Evolutionary conservation across 2,329 filamentous ascomycete genomes (phyloP).

Genomic region (Colletotrichum cordylinicola): DNA sequence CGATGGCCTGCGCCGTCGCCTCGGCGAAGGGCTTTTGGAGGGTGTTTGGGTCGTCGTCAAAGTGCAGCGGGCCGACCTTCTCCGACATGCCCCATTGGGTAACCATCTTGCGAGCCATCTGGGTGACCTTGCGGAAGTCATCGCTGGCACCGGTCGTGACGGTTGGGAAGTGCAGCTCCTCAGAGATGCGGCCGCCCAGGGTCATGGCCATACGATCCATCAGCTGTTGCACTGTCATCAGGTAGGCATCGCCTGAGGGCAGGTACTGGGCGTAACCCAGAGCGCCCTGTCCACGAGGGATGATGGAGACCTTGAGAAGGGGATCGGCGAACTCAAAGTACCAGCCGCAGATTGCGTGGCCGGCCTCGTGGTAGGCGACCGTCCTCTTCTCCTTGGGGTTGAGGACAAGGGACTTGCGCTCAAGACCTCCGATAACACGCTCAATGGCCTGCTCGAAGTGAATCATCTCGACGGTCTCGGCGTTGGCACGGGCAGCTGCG

Average conservation of each 20-base stretch:
- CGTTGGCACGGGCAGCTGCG: constrained; percentile 81
- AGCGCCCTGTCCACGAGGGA: constrained; percentile 91
- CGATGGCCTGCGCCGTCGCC: constrained; percentile 89
- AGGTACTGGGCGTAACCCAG: constrained; percentile 97
- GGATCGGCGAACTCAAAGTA: constrained; percentile 97
- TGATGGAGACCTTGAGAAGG: constrained; percentile 97
- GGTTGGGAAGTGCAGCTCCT: constrained; percentile 95
- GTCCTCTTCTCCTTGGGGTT: constrained; percentile 93
- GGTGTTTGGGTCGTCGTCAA: constrained; percentile 81
- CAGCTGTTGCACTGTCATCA: constrained; percentile 94
- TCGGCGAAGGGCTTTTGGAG: constrained; percentile 96
- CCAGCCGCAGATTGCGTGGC: constrained; percentile 98
- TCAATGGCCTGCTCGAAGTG: constrained; percentile 99
- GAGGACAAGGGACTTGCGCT: constrained; percentile 96
- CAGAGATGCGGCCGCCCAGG: constrained; percentile 90
- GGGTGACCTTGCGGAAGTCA: constrained; percentile 98
- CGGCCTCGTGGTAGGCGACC: constrained; percentile 97
- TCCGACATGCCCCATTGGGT: constrained; percentile 99
- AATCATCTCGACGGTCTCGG: constrained; percentile 80
- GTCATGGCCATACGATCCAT: constrained; percentile 99
- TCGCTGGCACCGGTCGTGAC: constrained; percentile 95
- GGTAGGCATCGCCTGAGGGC: constrained; percentile 88
- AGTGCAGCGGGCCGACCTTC: constrained; percentile 92
- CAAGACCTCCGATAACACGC: constrained; percentile 92
- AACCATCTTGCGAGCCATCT: constrained; percentile 96